Base-by-base conservation (phyloP, 2,329 filamentous ascomycete species). In the Aureobasidium leucospermi region DNA sequence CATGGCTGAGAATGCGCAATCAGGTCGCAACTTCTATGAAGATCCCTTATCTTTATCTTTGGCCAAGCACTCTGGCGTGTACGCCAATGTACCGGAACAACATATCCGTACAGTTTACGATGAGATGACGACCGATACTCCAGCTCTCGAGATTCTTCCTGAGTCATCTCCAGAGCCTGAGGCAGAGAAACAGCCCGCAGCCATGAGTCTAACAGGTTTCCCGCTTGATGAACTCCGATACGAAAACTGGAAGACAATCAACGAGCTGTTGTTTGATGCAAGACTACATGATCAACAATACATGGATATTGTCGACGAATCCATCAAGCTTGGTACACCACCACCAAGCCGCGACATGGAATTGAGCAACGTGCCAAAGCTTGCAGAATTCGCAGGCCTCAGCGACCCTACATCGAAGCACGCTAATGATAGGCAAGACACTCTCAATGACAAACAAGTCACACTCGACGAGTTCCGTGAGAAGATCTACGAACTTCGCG, bases 231-330 rank as follows among this genome's bases (percentile, higher is more conserved):
- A 75, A 23, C 67, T 80, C 13, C 74, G 79, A 39, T 81, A 77
- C 66, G 71, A 74, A 61, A 79, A 79, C 60, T 82, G 79, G 79
- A 69, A 73, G 49, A 68, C 68, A 7, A 69, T 81, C 48, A 76
- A 78, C 56, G 72, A 77, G 52, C 68, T 81, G 55, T 71, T 81
- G 10, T 65, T 63, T 15, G 63, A 68, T 19, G 62, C 70, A 5
- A 65, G 69, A 39, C 58, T 62, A 45, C 64, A 68, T 57, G 70
- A 73, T 51, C 31, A 48, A 9, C 56, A 61, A 1, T 68, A 68
- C 60, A 53, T 64, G 19, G 11, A 58, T 4, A 60, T 64, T n/a
- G 66, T 71, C 10, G 67, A 71, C 36, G 38, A 64, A 29, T 66
- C 67, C 16, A 67, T 70, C 41, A 60, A 64, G 2, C 60, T 42